These are phyloP conservation scores for Fusarium continuum DNA, from an alignment of 2,329 filamentous ascomycete species.

Conservation along the genomic window DNA sequence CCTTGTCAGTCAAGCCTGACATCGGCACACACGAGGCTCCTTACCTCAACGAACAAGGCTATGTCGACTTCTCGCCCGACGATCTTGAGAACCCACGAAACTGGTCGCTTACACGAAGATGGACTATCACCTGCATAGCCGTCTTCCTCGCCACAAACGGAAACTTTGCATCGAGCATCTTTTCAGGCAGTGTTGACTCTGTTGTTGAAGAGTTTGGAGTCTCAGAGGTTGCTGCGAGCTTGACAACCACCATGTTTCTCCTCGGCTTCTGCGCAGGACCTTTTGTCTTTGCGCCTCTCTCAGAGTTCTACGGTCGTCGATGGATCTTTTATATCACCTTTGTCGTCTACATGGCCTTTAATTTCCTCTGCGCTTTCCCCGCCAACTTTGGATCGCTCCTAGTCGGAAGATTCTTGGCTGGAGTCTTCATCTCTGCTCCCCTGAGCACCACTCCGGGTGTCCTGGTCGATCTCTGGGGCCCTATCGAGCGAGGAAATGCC, in stretches of 20 bases:
- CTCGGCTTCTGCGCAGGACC: conserved; percentile 67
- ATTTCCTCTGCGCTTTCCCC: conserved; percentile 63
- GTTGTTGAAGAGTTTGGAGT: conserved; percentile 53
- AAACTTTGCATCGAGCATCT: conserved; percentile 57
- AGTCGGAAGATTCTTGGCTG: conserved; percentile 64
- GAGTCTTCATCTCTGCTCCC: conserved; percentile 63
- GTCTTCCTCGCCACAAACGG: conserved; percentile 63
- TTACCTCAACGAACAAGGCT: conserved; percentile 59
- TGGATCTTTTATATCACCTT: conserved; percentile 63
- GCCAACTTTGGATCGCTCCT: conserved; percentile 63
- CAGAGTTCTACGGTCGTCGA: conserved; percentile 65
- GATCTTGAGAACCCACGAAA: conserved; percentile 63
- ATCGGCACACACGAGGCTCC: conserved; percentile 41
- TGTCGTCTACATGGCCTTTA: conserved; percentile 59
- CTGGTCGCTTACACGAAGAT: conserved; percentile 54
- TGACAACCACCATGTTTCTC: conserved; percentile 64
- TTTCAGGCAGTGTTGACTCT: conserved; percentile 47
- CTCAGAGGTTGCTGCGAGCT: conserved; percentile 56
- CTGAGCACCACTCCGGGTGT: conserved; percentile 61
- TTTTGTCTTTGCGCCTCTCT: conserved; percentile 65
- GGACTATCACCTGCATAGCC: conserved; percentile 53
- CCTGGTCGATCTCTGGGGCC: conserved; percentile 63
- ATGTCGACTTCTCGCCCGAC: conserved; percentile 59
- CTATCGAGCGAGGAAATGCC: conserved; percentile 60
- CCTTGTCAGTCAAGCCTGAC: conserved; percentile 8